Evolutionary conservation across 352 stramenopile species (phyloP).

Genomic region (Phytophthora constricta): DNA sequence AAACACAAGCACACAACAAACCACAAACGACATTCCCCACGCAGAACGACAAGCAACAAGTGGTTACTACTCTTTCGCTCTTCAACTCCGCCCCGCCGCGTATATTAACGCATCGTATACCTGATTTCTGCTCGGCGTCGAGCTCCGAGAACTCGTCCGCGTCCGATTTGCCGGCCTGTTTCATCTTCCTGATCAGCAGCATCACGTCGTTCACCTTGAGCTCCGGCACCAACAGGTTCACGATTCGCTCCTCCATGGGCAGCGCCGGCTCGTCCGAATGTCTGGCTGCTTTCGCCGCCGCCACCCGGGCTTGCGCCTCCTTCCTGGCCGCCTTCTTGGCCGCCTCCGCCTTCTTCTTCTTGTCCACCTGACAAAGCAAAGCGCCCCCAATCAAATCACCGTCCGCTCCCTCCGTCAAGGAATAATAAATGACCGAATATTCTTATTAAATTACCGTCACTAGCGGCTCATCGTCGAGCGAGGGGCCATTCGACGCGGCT

Average conservation of each 20-base stretch:
- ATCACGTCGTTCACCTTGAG: constrained; percentile 90
- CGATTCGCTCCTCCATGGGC: constrained; percentile 88
- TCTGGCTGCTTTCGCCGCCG: constrained; percentile 48
- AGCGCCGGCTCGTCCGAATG: constrained; percentile 56
- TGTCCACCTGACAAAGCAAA: constrained; percentile 33
- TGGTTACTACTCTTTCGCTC: constrained; percentile 6
- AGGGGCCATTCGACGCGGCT: constrained; percentile 19
- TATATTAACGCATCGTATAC: constrained; percentile 38
- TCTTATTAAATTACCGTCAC: constrained; percentile 22
- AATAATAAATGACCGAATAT: not conserved
- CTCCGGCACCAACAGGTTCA: constrained; percentile 86
- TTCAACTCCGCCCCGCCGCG: not conserved
- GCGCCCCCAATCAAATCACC: too few species aligned
- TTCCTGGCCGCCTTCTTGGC: constrained; percentile 54
- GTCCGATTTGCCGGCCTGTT: constrained; percentile 88
- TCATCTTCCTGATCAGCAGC: constrained; percentile 91
- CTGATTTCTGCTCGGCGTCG: constrained; percentile 86
- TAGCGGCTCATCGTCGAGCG: constrained; percentile 45
- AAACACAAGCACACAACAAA: constrained; percentile 7
- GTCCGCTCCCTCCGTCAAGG: not conserved
- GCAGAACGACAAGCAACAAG: not conserved
- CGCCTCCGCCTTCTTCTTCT: constrained; percentile 57
- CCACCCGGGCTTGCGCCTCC: constrained; percentile 39
- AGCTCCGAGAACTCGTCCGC: constrained; percentile 89
- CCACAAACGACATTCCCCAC: not conserved